These are phyloP conservation scores for Claviceps purpurea DNA, from an alignment of 2,329 filamentous ascomycete species.

Conservation along the genomic window DNA sequence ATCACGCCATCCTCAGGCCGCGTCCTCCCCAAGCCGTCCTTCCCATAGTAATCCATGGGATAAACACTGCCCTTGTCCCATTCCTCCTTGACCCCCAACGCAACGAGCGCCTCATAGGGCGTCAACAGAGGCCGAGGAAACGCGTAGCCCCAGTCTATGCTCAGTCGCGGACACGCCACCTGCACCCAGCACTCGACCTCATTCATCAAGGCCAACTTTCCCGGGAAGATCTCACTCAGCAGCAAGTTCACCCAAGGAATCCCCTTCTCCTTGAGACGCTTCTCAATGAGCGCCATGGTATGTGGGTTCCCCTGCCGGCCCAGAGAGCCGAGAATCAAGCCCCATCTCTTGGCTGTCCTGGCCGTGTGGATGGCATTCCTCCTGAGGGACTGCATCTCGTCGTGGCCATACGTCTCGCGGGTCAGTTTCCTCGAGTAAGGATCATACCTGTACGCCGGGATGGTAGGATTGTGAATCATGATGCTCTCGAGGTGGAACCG, in stretches of 20 bases:
- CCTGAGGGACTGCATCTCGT: slow-evolving; percentile 75
- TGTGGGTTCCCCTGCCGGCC: slow-evolving; percentile 93
- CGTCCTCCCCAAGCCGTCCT: slow-evolving; percentile 76
- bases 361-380: slow-evolving; percentile 64
- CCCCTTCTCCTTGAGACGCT: slow-evolving; percentile 53
- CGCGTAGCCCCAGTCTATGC: slow-evolving; percentile 98
- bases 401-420: slow-evolving; percentile 81
- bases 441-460: slow-evolving; percentile 92
- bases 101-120: slow-evolving; percentile 87
- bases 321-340: slow-evolving; percentile 82
- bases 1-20: slow-evolving; percentile 26
- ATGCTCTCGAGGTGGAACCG: slow-evolving; percentile 94
- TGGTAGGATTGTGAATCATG: slow-evolving; percentile 92
- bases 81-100: slow-evolving; percentile 65
- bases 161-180: slow-evolving; percentile 88
- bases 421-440: slow-evolving; percentile 89
- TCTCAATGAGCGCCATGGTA: slow-evolving; percentile 78
- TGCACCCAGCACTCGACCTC: slow-evolving; percentile 98
- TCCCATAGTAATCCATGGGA: slow-evolving; percentile 97
- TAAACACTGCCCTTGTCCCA: slow-evolving; percentile 55
- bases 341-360: slow-evolving; percentile 74
- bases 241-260: slow-evolving; percentile 77
- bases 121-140: slow-evolving; percentile 81
- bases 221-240: slow-evolving; percentile 90
- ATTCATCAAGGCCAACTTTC: slow-evolving; percentile 82